Evolutionary conservation across 208 protist genomes (phyloP).

Genomic region (Balamuthia mandrillaris): DNA sequence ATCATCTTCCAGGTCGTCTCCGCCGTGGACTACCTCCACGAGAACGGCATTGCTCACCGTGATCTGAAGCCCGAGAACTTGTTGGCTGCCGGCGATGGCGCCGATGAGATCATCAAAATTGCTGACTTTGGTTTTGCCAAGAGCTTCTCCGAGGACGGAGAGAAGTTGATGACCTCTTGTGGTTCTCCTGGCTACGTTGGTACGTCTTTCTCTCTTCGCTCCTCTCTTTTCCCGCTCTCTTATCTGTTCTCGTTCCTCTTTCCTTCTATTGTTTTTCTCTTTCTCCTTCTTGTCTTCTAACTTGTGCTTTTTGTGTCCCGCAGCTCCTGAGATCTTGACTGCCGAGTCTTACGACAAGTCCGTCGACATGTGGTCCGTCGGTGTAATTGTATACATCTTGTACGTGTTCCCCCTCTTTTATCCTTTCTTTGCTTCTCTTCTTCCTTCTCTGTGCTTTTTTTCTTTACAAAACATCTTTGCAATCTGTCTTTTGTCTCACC

Average conservation of each 20-base stretch:
- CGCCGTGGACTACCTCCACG: conserved; percentile 61
- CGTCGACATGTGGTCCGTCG: conserved; percentile 13
- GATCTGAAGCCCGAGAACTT: conserved; percentile 59
- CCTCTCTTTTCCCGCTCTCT: too few relatives aligned
- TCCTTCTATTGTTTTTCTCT: neutral
- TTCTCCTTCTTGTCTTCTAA: neutral
- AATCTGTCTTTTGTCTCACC: too few relatives aligned
- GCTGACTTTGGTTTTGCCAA: conserved; percentile 40
- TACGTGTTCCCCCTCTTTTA: conserved; percentile 43
- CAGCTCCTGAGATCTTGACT: conserved; percentile 62
- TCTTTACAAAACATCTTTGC: too few relatives aligned
- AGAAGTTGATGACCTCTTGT: conserved; percentile 60
- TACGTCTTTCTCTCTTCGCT: conserved; percentile 55
- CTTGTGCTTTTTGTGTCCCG: neutral
- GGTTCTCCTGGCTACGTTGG: conserved; percentile 70
- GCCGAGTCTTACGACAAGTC: neutral
- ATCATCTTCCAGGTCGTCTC: conserved; percentile 54
- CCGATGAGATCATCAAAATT: neutral
- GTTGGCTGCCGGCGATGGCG: neutral
- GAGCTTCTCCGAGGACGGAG: neutral
- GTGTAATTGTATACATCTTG: conserved; percentile 26
- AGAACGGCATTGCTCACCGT: conserved; percentile 57
- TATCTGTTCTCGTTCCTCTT: neutral
- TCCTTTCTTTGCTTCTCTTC: neutral
- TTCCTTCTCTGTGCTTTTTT: neutral